Percentiles rank a stretch among this genome's conserved stretches.
These are phyloP conservation scores for Gypsophila paniculata DNA, from an alignment of 179 eudicot species.

Conservation along the genomic window DNA sequence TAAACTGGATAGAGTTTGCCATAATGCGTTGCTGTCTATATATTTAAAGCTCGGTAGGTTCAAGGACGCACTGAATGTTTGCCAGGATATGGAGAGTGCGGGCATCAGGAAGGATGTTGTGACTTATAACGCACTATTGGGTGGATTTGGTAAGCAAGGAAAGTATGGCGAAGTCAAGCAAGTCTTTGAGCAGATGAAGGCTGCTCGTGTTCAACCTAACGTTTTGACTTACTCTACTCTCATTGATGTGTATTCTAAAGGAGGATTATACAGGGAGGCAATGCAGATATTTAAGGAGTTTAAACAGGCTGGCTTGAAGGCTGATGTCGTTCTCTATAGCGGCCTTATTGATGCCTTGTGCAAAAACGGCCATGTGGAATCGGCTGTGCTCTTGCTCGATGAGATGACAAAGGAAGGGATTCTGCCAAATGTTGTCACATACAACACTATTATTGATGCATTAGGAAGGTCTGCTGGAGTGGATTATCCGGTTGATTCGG, in stretches of 20 bases:
- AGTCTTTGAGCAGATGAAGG: slow-evolving; percentile 64
- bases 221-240: slow-evolving; percentile 78
- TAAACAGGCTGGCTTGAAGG: slow-evolving; percentile 71
- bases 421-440: slow-evolving; percentile 87
- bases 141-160: slow-evolving; percentile 94
- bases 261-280: slow-evolving; percentile 72
- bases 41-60: slow-evolving; percentile 85
- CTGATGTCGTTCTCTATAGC: slow-evolving; percentile 94
- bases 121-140: slow-evolving; percentile 82
- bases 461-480: slow-evolving; percentile 62
- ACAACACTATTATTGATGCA: slow-evolving; percentile 91
- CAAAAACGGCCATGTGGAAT: slow-evolving; percentile 79
- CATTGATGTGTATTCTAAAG: slow-evolving; percentile 77
- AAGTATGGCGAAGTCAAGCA: slow-evolving; percentile 68
- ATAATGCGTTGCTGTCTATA: slow-evolving; percentile 68
- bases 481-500: slow-evolving; percentile 26
- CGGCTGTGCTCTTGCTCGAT: slow-evolving; percentile 70
- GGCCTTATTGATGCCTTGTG: slow-evolving; percentile 86
- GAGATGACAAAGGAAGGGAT: slow-evolving; percentile 95
- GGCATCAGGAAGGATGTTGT: slow-evolving; percentile 92
- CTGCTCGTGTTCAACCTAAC: slow-evolving; percentile 54
- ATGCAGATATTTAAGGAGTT: slow-evolving; percentile 70
- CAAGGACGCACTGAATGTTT: slow-evolving; percentile 66
- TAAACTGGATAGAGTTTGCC: slow-evolving; percentile 69
- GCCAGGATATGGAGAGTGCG: slow-evolving; percentile 71